Base-by-base conservation (phyloP, 2,329 filamentous ascomycete species). In the Arthrobotrys megalospora region DNA sequence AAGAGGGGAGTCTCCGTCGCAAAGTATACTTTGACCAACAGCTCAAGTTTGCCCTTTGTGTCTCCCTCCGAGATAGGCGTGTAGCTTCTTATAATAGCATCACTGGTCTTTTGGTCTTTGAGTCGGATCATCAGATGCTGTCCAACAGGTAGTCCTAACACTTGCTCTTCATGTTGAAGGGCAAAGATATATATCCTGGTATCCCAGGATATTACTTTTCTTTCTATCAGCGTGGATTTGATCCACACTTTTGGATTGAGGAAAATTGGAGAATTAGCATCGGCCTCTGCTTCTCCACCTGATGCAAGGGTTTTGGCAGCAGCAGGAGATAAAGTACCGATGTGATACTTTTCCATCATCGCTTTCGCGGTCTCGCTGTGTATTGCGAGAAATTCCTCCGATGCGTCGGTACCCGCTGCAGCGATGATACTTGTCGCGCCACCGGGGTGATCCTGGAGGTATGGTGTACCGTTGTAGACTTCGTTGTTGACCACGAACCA, bases 401-500 rank as follows among this genome's bases (percentile, higher is more conserved):
- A 92, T 8, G 89, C 89, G 84, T 97, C 94, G 81, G 92, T 87
- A 0, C 91, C 93, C n/a, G 93, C 94, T 2, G 91, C 93, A 32
- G 91, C 91, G 66, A 91, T 88, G 82, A 97, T 97, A 82, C 93
- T 96, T 80, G 92, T 89, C 1, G 93, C 93, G 63, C 94, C 94
- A 64, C 94, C 94, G 0, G 94, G 94, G 83, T 97, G 94, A 0
- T 87, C 91, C 79, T 93, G 89, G 12, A 97, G 85, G 83, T 96
- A 97, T 1, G 85, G 85, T 0, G 92, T 94, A 4, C 94, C 94
- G 82, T 97, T 91, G 81, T 96, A 97, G 0, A 97, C 93, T 82
- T 97, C 90, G 0, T 93, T 92, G 75, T 94, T 91, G 10, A 97
- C 88, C 3, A 97, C 90, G 82, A 97, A 97, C 93, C 94, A 97